Base-by-base conservation (phyloP, 352 stramenopile genomes). In the Pythium aquatile region DNA sequence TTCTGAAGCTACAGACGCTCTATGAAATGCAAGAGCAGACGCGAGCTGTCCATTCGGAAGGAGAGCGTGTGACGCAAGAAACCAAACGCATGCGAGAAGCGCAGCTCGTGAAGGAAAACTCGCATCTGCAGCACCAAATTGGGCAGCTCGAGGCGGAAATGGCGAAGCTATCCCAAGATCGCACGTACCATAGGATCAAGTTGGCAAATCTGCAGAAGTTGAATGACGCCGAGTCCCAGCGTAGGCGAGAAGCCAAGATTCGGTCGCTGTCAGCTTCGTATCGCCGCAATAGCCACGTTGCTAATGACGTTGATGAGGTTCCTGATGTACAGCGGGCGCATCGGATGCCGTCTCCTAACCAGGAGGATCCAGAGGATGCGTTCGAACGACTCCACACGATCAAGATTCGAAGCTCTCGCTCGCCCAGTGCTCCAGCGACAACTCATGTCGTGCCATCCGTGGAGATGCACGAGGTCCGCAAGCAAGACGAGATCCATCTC, bases 1-100 rank as follows among this genome's bases (percentile, higher is more conserved):
- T 91, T 11, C 58, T 91, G 7, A 88, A 85, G 37, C 64, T 93
- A 7, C 79, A 88, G n/a, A 72, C 84, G 14, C 60, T 91, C 14
- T 74, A 80, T 20, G 73, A 81, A 28, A 85, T 88, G 70, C 79
- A 91, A 47, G 75, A 84, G 28, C 71, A 89, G 33, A 79, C 65
- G 11, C 75, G 81, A 4, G 58, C 55, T 17, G 66, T 72, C 2
- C 69, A 65, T 4, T 62, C 57, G 28, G 82, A 90, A 24, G 73
- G 81, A 8, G 77, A 87, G 58, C 42, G 69, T 10, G 51, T 75
- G n/a, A 44, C 78, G 3, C 61, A 72, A 0, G 71, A 77, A 3
- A 71, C 77, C 10, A 77, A 83, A 51, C 62, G 71, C n/a, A 74
- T 72, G 1, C 66, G 63, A 7, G 59, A 81, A 28, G 33, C 58